phyloP scores from a whole-genome alignment of 164 flowering plant species.

The Houttuynia cordata region DNA sequence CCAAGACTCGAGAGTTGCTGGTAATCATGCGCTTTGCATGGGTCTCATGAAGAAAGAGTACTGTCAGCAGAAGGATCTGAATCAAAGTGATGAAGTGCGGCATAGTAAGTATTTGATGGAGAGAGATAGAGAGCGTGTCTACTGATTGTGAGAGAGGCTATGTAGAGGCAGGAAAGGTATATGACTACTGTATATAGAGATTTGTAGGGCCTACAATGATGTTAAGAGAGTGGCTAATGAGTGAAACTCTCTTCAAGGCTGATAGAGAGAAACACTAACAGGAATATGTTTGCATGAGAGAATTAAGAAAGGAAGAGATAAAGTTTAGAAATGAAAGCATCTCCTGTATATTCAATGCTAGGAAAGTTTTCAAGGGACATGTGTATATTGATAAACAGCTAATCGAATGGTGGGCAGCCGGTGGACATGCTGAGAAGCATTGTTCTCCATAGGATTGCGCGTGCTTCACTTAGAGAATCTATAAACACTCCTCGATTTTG shows the following conservation, averaged over 20 bases:
- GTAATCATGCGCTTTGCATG: conserved; percentile 20
- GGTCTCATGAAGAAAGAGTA: conserved; percentile 12
- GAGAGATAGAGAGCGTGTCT: conserved; percentile 1
- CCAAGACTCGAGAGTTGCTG: conserved; percentile 28
- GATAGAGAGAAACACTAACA: not conserved
- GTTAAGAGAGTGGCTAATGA: not conserved
- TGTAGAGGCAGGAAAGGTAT: not conserved
- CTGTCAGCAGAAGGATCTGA: conserved; percentile 9
- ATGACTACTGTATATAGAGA: not conserved
- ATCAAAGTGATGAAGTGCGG: not conserved
- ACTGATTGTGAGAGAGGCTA: too few species aligned
- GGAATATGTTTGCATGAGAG: not conserved
- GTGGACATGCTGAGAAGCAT: not conserved
- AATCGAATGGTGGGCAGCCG: not conserved
- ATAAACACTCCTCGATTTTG: not conserved
- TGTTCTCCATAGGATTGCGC: conserved; percentile 3
- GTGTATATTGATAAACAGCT: not conserved
- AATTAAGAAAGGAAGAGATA: too few species aligned
- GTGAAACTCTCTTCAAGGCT: not conserved
- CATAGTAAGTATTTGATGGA: not conserved
- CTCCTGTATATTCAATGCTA: not conserved
- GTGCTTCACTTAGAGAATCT: not conserved
- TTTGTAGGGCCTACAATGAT: not conserved
- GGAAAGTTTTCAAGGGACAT: not conserved
- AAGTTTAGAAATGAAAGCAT: not conserved